Evolutionary conservation across 2,329 filamentous ascomycete species (phyloP), one percentile per base, ranked within the genome.

Genomic region (Ilyonectria destructans): DNA sequence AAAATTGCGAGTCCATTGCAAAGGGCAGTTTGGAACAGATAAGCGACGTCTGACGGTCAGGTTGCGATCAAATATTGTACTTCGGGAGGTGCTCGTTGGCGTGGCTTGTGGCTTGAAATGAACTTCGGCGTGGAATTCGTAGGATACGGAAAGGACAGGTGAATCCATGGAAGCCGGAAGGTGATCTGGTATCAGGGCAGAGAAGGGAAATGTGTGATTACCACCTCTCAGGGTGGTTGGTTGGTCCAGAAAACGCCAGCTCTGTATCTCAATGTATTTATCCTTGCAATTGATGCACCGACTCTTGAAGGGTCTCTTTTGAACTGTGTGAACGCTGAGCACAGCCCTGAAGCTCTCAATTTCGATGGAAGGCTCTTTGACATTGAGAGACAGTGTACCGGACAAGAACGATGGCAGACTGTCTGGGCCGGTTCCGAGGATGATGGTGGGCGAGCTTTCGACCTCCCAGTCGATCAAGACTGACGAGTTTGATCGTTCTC

Each of bases 131-230:
- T 87, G 85, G 72, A 98, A 90, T 69, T 90, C 88, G 82, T 98
- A 98, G 67, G 93, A 87, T 65, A 98, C 90, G 58, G 87, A 88
- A 8, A 92, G 88, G 31, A 97, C 82, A 1, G 88, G 83, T 43
- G 92, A 92, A 75, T 95, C 91, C 75, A 93, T 93, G 29, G 91
- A 92, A 0, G 94, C 93, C 1, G 95, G 95, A 1, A 97, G 86
- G 75, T 95, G 88, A 17, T 95, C 96, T 0, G 92, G 91, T 35
- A 98, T 88, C 52, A 97, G 85, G 71, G 94, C 91, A 74, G 94
- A 97, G 80, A 97, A 97, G 23, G 95, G 95, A 78, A 95, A 96
- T 37, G 89, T 37, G 12, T 74, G 55, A 7, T 3, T 49, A 0
- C 62, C 49, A 3, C 5, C 29, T 1, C 43, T 6, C 0, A 75